A percentile compares a stretch with the other conserved stretches of the same genome.
These are phyloP conservation scores for Yarrowia sp. DNA, from an alignment of 805 yeast species.

Conservation along the genomic window DNA sequence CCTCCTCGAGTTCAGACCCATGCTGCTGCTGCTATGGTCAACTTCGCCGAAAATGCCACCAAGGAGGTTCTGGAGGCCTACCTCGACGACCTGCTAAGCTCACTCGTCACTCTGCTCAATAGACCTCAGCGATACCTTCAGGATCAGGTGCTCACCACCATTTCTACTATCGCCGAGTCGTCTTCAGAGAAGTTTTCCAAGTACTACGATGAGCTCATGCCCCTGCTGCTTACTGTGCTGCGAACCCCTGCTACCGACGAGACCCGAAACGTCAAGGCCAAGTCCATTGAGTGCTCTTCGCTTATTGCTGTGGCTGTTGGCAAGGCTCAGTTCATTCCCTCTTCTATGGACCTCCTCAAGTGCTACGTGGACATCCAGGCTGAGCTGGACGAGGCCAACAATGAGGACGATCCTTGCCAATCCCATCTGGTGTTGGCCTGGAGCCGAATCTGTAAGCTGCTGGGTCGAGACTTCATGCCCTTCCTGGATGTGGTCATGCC, in stretches of 20 bases:
- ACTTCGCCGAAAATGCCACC: constrained; percentile 88
- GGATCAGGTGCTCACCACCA: constrained; percentile 94
- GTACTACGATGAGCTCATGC: constrained; percentile 94
- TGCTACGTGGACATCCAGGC: constrained; percentile 72
- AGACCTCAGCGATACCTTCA: constrained; percentile 91
- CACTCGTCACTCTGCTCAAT: constrained; percentile 71
- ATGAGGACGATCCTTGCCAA: constrained; percentile 82
- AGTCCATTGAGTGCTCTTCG: constrained; percentile 94
- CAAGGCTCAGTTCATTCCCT: constrained; percentile 76
- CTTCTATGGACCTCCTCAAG: constrained; percentile 69
- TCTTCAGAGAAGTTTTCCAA: constrained; percentile 84
- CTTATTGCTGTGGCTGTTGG: constrained; percentile 95
- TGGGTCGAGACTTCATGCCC: constrained; percentile 84
- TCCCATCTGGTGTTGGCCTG: constrained; percentile 90
- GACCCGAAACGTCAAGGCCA: constrained; percentile 78
- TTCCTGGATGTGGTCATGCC: constrained; percentile 82
- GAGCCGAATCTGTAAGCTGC: constrained; percentile 86
- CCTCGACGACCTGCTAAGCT: constrained; percentile 72
- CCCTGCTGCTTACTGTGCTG: constrained; percentile 74
- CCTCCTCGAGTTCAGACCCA: constrained; percentile 91
- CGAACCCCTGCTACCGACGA: constrained; percentile 75
- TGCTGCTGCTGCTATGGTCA: constrained; percentile 97
- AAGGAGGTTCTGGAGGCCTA: constrained; percentile 90
- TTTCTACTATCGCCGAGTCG: constrained; percentile 96
- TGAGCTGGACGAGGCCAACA: constrained; percentile 35